Evolutionary conservation across 2,329 filamentous ascomycete species (phyloP), one percentile per base, ranked within the genome.

Genomic region (Dothidotthia symphoricarpi): DNA sequence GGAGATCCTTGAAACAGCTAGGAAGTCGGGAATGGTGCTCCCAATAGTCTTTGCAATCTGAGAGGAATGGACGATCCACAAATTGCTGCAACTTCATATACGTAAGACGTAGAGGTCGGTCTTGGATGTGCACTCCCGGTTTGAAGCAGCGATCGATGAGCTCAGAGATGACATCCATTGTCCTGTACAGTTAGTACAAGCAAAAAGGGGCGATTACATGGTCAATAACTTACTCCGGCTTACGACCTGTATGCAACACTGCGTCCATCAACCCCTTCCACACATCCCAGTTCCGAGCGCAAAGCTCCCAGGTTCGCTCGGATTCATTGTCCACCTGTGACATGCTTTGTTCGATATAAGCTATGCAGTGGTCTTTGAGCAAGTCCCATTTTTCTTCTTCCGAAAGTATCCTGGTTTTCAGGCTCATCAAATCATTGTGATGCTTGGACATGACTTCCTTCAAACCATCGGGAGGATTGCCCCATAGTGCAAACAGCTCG

Each of bases 1-100:
- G 47, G 3, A 66, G 45, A 33, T 66, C 63, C 7, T 44, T 38
- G 29, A 60, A 66, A 40, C 61, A 64, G 14, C 38, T 48, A 3
- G 49, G 48, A 9, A 51, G 38, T 12, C 35, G 42, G 7, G 45
- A 48, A 29, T 56, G 47, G 2, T 50, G 30, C 15, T 46, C 19
- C 49, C 53, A 63, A 31, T 57, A 64, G 1, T 42, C 34, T 28
- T 57, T 44, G 33, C 53, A 61, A 26, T 49, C 39, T 13, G 39
- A 22, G 9, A 51, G 27, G 22, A 55, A 42, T 8, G 39, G 31
- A 11, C 32, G 28, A 12, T 32, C 37, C 5, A 49, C 34, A 12
- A 34, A 45, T 3, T 38, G 31, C 27, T 40, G 43, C 28, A 57
- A 31, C 7, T 24, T 35, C 40, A 57, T 39, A 14, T 48, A 45